Base-by-base conservation (phyloP, 2,329 filamentous ascomycete genomes). In the Diaporthe helianthi region DNA sequence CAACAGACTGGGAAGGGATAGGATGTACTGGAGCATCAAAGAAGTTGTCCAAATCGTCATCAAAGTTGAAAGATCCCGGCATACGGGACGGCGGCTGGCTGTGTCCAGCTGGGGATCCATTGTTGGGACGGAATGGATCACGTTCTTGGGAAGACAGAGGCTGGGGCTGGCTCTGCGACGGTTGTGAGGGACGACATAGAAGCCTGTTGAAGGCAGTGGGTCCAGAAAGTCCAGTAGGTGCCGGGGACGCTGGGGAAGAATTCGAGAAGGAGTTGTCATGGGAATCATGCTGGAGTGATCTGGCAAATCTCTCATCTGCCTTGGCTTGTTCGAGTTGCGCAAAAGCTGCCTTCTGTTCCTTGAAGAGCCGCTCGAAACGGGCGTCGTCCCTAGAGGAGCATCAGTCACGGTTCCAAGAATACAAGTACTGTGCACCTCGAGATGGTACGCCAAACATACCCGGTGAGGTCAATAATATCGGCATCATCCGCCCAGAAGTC, bases 391-490 rank as follows among this genome's bases (percentile, higher is more conserved):
- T 61, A 47, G 31, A 46, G 19, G 29, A 31, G 26, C 26, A 19
- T 61, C 55, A 61, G 38, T 26, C 47, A 33, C 4, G 7, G 17
- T 24, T 4, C 2, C 38, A 15, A 41, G n/a, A 8, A 19, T 6
- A 1, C 13, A 8, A 4, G 12, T 19, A 47, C 10, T 19, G 9
- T 33, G 17, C n/a, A 9, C 29, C 31, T 17, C n/a, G 3, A 31
- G 31, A 26, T 8, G 19, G 8, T 22, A 46, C 26, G 8, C 26
- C 31, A 15, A 17, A 61, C 55, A 33, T 61, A 61, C 55, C 55
- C 80, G 71, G 81, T 83, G 73, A 84, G 78, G 73, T 84, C 81
- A 67, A 83, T 81, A 44, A 82, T 6, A 26, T 47, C 66, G 24
- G 78, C 76, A 24, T 51, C 19, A 22, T 75, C 71, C 49, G 44